Base-by-base conservation (phyloP, 2,329 filamentous ascomycete species). In the Fusarium sp. region DNA sequence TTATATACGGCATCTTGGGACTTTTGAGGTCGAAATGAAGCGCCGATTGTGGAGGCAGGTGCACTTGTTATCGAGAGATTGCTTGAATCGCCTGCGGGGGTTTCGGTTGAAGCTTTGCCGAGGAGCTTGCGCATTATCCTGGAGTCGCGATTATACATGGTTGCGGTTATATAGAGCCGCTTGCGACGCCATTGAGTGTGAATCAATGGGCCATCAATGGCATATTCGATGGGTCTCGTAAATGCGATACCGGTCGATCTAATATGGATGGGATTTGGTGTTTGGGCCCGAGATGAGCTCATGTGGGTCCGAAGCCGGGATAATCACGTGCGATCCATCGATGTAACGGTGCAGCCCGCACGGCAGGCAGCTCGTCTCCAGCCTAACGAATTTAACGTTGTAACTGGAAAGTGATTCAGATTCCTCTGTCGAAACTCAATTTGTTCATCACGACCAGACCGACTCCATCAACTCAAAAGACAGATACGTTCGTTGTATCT, bases 41-140 rank as follows among this genome's bases (percentile, higher is more conserved):
- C 72, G 42, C 66, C 77, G 28, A 75, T 74, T 13, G 77, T 77
- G 18, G 77, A 77, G 50, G 75, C 78, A 72, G 79, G 81, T 5
- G 85, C 84, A 74, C 82, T 84, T 59, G 85, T 82, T 59, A 85
- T 78, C 42, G 82, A 80, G 16, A 82, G 77, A 69, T 63, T 74
- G 49, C 43, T 63, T 6, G 73, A 49, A 55, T 84, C 80, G 66
- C 82, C 83, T 60, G 82, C 76, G 43, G 81, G 78, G 65, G 84
- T 81, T 66, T 87, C 84, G 69, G 81, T 80, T 28, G 82, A 78
- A 62, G 82, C 79, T 73, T 87, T 87, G 76, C 87, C 87, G 32
- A 89, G 84, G 25, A 89, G 84, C 80, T 88, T 87, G 76, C 87
- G 85, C 84, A 89, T 88, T 68, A 87, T 87, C 78, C 81, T 85